These are phyloP conservation scores for Leucocoprinus gongylophorus DNA, from an alignment of 1,284 basidiomycete genomes.

Conservation along the genomic window DNA sequence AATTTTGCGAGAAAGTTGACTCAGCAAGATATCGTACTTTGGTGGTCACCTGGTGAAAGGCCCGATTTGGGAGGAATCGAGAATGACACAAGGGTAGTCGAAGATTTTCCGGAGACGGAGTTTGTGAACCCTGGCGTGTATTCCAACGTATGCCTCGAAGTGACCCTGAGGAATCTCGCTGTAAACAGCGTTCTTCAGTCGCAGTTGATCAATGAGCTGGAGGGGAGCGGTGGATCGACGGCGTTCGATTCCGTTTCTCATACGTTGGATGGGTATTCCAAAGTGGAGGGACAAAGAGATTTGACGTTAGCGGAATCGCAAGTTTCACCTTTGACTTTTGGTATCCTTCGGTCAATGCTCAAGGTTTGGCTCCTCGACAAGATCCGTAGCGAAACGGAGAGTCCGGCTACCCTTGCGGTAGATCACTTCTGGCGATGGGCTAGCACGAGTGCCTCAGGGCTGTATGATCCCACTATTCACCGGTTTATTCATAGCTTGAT, in stretches of 20 bases:
- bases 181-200: slow-evolving; percentile 95
- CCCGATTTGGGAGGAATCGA: slow-evolving; percentile 95
- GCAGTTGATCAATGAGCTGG: slow-evolving; percentile 91
- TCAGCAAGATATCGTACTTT: slow-evolving; percentile 87
- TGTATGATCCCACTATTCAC: slow-evolving; percentile 94
- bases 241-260: slow-evolving; percentile 92
- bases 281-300: slow-evolving; percentile 68
- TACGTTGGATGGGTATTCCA: slow-evolving; percentile 87
- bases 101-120: slow-evolving; percentile 82
- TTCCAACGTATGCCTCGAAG: slow-evolving; percentile 88
- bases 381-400: slow-evolving; percentile 55
- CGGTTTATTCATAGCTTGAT: slow-evolving; percentile 93
- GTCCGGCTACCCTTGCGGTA: slow-evolving; percentile 59
- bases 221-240: slow-evolving; percentile 87
- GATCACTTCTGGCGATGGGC: slow-evolving; percentile 99
- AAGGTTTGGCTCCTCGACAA: slow-evolving; percentile 92
- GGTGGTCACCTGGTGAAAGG: slow-evolving; percentile 91
- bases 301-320: slow-evolving; percentile 88
- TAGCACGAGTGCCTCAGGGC: slow-evolving; percentile 73
- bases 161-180: slow-evolving; percentile 88
- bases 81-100: slow-evolving; percentile 72
- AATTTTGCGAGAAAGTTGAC: slow-evolving; percentile 84
- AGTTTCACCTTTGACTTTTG: slow-evolving; percentile 87
- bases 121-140: slow-evolving; percentile 86
- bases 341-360: slow-evolving; percentile 83